phyloP scores from a whole-genome alignment of 352 stramenopile genomes.

The Phytopythium boreale region DNA sequence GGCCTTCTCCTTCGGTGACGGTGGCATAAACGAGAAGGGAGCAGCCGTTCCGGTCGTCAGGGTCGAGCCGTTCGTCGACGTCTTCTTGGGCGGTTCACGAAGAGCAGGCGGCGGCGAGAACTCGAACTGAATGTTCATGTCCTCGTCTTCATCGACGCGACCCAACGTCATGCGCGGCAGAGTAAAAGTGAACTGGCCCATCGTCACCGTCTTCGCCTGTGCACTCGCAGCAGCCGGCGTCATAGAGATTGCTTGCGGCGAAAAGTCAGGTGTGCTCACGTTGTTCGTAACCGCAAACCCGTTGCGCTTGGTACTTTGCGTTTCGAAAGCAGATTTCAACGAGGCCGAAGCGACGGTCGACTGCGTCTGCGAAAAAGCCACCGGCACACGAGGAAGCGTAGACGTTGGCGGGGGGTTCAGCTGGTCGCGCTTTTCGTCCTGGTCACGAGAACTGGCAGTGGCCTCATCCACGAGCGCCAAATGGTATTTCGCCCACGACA shows the following conservation, averaged over 20 bases:
- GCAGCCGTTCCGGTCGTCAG: conserved; percentile 23
- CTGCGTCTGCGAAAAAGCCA: conserved; percentile 17
- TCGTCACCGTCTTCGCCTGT: conserved; percentile 21
- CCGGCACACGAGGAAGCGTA: conserved; percentile 43
- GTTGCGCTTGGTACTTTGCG: conserved; percentile 16
- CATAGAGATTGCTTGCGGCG: conserved; percentile 33
- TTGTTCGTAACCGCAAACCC: conserved; percentile 5
- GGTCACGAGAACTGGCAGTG: conserved; percentile 8
- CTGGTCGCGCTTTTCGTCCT: conserved; percentile 27
- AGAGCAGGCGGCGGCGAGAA: conserved; percentile 60
- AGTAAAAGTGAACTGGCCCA: conserved; percentile 54
- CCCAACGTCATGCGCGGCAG: conserved; percentile 19
- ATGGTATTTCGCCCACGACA: conserved; percentile 88
- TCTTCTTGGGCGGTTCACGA: conserved; percentile 59
- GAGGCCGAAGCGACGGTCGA: not conserved
- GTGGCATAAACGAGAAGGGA: conserved; percentile 65
- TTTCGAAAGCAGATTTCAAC: conserved; percentile 14
- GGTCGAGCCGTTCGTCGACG: not conserved
- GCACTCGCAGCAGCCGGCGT: conserved; percentile 15
- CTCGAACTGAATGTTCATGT: conserved; percentile 45
- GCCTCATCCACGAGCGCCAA: conserved; percentile 46
- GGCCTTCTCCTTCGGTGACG: conserved; percentile 49
- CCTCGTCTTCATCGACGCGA: conserved; percentile 26
- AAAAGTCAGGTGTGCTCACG: conserved; percentile 15
- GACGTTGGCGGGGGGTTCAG: conserved; percentile 49